Base-by-base conservation (phyloP, 495 filamentous ascomycete genomes). In the Aspergillus haitiensis region DNA sequence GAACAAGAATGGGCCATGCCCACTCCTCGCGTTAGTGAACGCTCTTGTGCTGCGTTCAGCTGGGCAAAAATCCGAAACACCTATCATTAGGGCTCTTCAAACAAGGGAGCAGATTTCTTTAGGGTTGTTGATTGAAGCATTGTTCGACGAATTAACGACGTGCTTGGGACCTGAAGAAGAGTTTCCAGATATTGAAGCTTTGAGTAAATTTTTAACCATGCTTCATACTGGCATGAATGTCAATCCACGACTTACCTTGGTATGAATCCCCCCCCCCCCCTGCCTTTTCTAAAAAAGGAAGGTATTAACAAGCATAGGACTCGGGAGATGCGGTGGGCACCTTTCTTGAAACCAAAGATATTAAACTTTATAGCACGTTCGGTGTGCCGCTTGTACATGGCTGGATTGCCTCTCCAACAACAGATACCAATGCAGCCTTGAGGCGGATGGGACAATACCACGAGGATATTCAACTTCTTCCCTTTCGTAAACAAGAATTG, bases 181-280 rank as follows among this genome's bases (percentile, higher is more conserved):
- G 34, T 78, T 97, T 44, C 92, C 93, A 1, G 94, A 98, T 66
- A 87, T 98, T 53, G 79, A 86, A 42, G 92, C 95, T 45, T 79
- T 98, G 1, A 93, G 95, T 68, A 75, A 81, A 15, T 98, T 98
- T 68, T 80, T 98, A 8, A 82, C 93, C 32, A 90, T 90, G 46
- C 78, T 98, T 4, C 92, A 97, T 69, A 97, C 93, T 1, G 94
- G 94, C 39, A 96, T 98, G 93, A 98, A 98, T 67, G 94, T 97
- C 47, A 98, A 98, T 66, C 94, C 94, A 39, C 87, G 89, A 15
- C 90, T 96, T 56, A 81, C 91, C 21, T 64, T 84, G 52, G 75
- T 77, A 59, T 65, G 75, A n/a, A 46, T 9, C n/a, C 74, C 76
- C 32, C 39, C 72, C 11, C 71, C 16, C 75, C 67, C 1, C 70